phyloP scores from a whole-genome alignment of 768 basidiomycete species.

The Podaxis sp. region DNA sequence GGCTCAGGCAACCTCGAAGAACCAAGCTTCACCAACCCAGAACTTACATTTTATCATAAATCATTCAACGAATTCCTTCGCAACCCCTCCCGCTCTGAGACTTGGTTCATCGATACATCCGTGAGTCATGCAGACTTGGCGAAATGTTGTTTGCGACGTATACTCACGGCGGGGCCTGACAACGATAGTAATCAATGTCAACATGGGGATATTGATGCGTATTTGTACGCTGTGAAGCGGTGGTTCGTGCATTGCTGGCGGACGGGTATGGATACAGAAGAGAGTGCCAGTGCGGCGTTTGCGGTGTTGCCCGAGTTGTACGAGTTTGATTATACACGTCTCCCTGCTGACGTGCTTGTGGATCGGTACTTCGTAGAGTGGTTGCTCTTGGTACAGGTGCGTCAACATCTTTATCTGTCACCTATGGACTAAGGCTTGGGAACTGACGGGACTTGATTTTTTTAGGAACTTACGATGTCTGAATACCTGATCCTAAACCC shows the following conservation, averaged over 20 bases:
- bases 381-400: background rate
- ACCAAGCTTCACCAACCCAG: background rate
- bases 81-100: background rate
- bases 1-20: background rate
- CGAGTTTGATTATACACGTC: background rate
- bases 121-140: slow-evolving; percentile 1
- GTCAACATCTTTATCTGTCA: background rate
- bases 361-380: slow-evolving; percentile 10
- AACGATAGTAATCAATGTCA: background rate
- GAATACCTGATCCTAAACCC: slow-evolving; percentile 6
- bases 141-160: background rate
- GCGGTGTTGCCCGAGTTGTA: slow-evolving; percentile 1
- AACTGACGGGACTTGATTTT: background rate
- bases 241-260: slow-evolving; percentile 11
- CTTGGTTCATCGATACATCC: background rate
- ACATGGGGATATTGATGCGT: background rate
- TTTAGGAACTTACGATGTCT: slow-evolving; percentile 6
- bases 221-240: background rate
- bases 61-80: slow-evolving; percentile 6
- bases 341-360: background rate
- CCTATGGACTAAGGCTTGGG: no score
- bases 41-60: slow-evolving; percentile 3
- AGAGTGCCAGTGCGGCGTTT: background rate
- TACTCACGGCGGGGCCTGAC: background rate
- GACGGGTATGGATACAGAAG: background rate